phyloP scores from a whole-genome alignment of 1,139 yeast species.

The Pichia terricola region DNA sequence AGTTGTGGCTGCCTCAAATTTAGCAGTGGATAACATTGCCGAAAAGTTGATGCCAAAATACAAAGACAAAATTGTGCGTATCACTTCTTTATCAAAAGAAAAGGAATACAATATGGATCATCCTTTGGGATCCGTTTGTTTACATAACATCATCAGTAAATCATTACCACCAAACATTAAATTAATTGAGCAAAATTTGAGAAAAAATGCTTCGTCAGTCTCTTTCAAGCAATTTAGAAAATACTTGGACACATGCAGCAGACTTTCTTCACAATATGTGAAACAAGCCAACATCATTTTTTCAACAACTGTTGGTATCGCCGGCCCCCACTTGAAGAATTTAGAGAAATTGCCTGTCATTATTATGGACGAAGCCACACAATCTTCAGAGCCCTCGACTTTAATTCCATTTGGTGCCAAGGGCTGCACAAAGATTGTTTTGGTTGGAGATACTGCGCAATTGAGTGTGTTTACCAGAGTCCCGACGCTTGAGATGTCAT shows the following conservation, averaged over 20 bases:
- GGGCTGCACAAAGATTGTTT: conserved; percentile 56
- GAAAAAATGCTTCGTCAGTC: conserved; percentile 8
- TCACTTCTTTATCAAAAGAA: conserved; percentile 53
- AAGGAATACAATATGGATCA: conserved; percentile 47
- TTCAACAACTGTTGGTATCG: conserved; percentile 65
- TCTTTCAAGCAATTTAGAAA: conserved; percentile 32
- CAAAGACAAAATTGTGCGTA: conserved; percentile 46
- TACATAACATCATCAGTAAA: conserved; percentile 50
- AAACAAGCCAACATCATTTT: conserved; percentile 62
- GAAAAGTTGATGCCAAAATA: conserved; percentile 49
- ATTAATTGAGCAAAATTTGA: conserved; percentile 34
- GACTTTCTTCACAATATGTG: conserved; percentile 39
- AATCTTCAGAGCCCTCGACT: conserved; percentile 62
- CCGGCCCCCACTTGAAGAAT: conserved; percentile 52
- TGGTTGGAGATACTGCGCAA: conserved; percentile 66
- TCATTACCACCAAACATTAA: conserved; percentile 37
- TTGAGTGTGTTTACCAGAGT: conserved; percentile 56
- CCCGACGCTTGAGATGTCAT: conserved; percentile 30
- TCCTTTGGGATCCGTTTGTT: conserved; percentile 47
- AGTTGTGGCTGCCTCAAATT: conserved; percentile 69
- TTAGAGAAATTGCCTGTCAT: conserved; percentile 54
- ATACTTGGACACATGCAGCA: conserved; percentile 34
- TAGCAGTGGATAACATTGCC: conserved; percentile 70
- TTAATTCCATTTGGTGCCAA: conserved; percentile 61
- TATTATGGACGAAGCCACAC: conserved; percentile 62